Evolutionary conservation across 345 rosid species (phyloP), one percentile per base, ranked within the genome.

Genomic region (Carallia brachiata): DNA sequence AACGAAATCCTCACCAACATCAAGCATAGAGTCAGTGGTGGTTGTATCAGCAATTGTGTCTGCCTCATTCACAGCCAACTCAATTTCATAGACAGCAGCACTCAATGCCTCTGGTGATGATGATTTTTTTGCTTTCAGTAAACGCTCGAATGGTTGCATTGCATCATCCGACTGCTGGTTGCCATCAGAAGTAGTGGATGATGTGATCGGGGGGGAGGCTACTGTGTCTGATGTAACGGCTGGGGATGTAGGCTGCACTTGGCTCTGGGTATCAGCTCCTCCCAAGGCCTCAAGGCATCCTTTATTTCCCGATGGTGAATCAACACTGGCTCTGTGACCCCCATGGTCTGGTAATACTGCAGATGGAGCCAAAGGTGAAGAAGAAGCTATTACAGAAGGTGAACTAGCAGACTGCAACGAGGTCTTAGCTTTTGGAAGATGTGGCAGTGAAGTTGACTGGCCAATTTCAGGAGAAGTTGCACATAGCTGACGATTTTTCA

Each of bases 1-100:
- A 44, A 8, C 66, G 52, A 62, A 62, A 39, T 62, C 66, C 31
- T 39, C 52, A 39, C 52, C 66, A 39, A 62, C 40, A 39, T 52
- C 66, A 10, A 9, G 31, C 52, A 12, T 39, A 23, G 66, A 62
- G 66, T 62, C 48, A 7, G 31, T 8, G 13, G 12, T 48, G 27
- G 66, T 28, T 62, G 48, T 27, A 5, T 47, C 34, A 23, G 50
- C 17, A 12, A 62, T 36, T 16, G 27, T 19, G 27, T 62, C 66
- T 6, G 40, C 52, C 32, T 36, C 30, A 7, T 39, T 39, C 50
- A 62, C 66, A 62, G 40, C 66, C 13, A 48, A 62, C 17, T 39
- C 50, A 12, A 62, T 62, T 36, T 39, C 66, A 39, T 62, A 16
- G 31, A 62, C 30, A 12, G 50, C 50, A 12, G 66, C 52, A 10